Evolutionary conservation across 78 protist genomes (phyloP), one percentile per base, ranked within the genome.

Genomic region (Dictyostelium brefeldianum): DNA sequence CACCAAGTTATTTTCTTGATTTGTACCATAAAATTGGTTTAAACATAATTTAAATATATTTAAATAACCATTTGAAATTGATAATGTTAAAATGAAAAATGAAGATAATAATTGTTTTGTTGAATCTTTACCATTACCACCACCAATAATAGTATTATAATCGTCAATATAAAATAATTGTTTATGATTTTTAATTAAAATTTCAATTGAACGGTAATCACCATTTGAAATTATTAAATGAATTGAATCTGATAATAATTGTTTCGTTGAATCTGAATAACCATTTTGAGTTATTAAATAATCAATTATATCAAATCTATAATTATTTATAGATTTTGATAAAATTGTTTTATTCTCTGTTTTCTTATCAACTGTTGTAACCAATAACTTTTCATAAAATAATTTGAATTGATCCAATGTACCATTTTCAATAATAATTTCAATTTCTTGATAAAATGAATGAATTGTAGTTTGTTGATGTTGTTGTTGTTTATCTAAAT

Each of bases 141-240:
- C n/a, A n/a, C n/a, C n/a, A n/a, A n/a, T n/a, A n/a, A n/a, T n/a
- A n/a, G n/a, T n/a, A n/a, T n/a, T n/a, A n/a, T n/a, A n/a, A n/a
- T n/a, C n/a, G n/a, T n/a, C n/a, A n/a, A n/a, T 29, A 11, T 29
- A 25, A 25, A 62, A 62, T 25, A 62, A 11, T n/a, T 62, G 8
- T 22, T 25, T 10, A 62, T 62, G 36, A 62, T 62, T 25, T 25
- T 62, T 62, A 25, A 62, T 22, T 22, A 62, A 25, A 10, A 25
- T 12, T 62, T 62, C 70, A 5, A 62, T 62, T 9, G 70, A 25
- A 25, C 12, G 70, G 22, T 62, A 62, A 62, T 62, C 70, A 22
- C 70, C 70, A 62, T 62, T 62, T 22, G 70, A 62, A 62, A 62
- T 62, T 62, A 62, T 62, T 62, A 62, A 62, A 62, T 62, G 70